Evolutionary conservation across 75 land plant species (phyloP).

Genomic region (Ceratopteris richardii): DNA sequence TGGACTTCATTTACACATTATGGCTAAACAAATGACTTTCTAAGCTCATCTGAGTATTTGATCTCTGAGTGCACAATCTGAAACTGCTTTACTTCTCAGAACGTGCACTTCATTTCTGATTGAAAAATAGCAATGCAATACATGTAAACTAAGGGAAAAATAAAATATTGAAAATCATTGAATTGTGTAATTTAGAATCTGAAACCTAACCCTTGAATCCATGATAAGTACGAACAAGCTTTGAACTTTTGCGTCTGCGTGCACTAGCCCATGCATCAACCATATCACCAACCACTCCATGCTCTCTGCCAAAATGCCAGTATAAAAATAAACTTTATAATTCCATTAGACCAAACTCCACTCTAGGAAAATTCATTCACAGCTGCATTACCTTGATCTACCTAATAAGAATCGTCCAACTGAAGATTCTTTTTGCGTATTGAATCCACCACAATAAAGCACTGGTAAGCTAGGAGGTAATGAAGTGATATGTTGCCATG

Average conservation of each 20-base stretch:
- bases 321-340: background rate
- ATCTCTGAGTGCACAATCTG: too few species aligned
- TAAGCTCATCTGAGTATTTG: too few species aligned
- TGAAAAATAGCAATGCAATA: too few species aligned
- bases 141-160: too few species aligned
- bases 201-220: conserved; percentile 65
- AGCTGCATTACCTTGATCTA: conserved; percentile 57
- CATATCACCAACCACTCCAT: conserved; percentile 85
- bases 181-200: background rate
- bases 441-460: conserved; percentile 83
- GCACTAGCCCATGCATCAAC: conserved; percentile 74
- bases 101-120: too few species aligned
- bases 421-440: conserved; percentile 76
- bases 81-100: too few species aligned
- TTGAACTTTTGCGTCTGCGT: conserved; percentile 54
- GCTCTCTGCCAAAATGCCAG: conserved; percentile 41
- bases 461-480: conserved; percentile 83
- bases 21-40: too few species aligned
- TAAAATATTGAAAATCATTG: too few species aligned
- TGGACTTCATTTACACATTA: too few species aligned
- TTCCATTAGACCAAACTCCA: background rate
- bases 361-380: background rate
- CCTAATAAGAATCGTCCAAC: conserved; percentile 89
- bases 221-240: conserved; percentile 80
- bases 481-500: conserved; percentile 94